Base-by-base conservation (phyloP, 345 rosid species). In the Cochlearia excelsa region DNA sequence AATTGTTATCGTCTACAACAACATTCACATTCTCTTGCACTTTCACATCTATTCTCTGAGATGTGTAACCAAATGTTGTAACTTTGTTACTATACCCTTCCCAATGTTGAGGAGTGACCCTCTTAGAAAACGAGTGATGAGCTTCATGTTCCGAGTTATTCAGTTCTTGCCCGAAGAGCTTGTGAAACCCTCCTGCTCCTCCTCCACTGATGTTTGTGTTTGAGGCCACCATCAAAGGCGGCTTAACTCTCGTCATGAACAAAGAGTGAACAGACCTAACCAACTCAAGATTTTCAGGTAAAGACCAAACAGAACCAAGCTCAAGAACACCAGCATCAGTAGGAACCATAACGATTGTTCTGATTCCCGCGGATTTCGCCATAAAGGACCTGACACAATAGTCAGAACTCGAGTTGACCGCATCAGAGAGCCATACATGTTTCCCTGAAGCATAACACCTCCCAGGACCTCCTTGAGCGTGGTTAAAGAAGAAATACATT, bases 401-500 rank as follows among this genome's bases (percentile, higher is more conserved):
- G 64, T 84, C 95, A 27, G 85, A 78, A 54, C 49, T 70, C 2
- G 80, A 51, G 29, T 65, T 71, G 71, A 76, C 45, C 0, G 80
- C 77, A 67, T 87, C 87, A 1, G 82, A 61, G 44, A 84, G 51
- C 99, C 99, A 93, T 2, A 85, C 57, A 40, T 89, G 94, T 70
- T 74, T 83, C 68, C 90, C 82, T 1, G 92, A 85, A 2, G 80
- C 91, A 67, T 76, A 84, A 74, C 95, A 85, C 70, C 74, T 84
- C 5, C 99, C 99, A 0, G 99, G 95, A 9, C 99, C 95, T 0
- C 97, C 97, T 76, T 86, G 83, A 28, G 92, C 99, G 1, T 72
- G 74, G 3, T 86, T 96, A 46, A 93, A 93, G n/a, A 84, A 87
- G 76, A 93, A 93, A 75, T 93, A 93, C 99, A 93, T 89, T 7